phyloP scores from a whole-genome alignment of 2,329 filamentous ascomycete genomes.

The Aspergillus bombycis region DNA sequence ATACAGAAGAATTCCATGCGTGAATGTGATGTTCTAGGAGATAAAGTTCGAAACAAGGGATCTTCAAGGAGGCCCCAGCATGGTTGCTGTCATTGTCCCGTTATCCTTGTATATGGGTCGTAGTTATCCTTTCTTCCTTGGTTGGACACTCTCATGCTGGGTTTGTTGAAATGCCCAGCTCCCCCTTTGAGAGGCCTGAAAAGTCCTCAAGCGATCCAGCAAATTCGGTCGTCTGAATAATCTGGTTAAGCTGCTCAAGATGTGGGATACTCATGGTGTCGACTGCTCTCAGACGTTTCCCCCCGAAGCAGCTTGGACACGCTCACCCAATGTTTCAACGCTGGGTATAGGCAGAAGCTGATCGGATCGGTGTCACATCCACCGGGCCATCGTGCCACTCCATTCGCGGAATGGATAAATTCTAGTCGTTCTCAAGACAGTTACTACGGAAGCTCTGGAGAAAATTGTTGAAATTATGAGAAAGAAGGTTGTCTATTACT shows the following conservation, averaged over 20 bases:
- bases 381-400: no score
- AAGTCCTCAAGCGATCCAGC: background rate
- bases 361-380: no score
- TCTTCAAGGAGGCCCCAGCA: background rate
- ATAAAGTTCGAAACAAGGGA: background rate
- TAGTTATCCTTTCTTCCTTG: background rate
- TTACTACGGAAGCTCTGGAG: constrained; percentile 10
- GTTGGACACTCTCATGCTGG: background rate
- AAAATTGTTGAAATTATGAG: no score
- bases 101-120: background rate
- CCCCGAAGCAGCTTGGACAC: background rate
- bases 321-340: no score
- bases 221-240: background rate
- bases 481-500: no score
- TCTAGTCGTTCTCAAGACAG: constrained; percentile 19
- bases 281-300: background rate
- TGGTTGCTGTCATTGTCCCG: background rate
- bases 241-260: background rate
- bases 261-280: background rate
- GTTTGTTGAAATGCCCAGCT: background rate
- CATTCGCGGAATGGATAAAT: no score
- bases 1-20: background rate
- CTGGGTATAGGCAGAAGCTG: no score
- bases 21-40: background rate
- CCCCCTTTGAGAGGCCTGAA: background rate